These are phyloP conservation scores for Kwoniella pini DNA, from an alignment of 768 basidiomycete species.

Conservation along the genomic window DNA sequence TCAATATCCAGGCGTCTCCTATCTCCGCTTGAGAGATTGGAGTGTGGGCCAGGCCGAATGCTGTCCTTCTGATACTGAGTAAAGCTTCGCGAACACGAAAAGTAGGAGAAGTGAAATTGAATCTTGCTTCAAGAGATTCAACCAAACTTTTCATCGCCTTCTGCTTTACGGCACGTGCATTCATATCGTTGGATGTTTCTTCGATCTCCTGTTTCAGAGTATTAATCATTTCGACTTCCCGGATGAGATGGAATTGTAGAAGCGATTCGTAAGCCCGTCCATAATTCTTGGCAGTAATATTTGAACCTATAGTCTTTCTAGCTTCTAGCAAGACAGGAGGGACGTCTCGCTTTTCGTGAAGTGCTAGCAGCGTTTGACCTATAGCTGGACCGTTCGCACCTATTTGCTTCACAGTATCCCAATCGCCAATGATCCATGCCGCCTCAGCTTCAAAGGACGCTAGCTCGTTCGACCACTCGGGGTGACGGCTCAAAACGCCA, in stretches of 20 bases:
- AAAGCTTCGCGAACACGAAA: conserved; percentile 87
- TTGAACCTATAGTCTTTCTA: conserved; percentile 70
- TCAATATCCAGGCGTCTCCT: conserved; percentile 83
- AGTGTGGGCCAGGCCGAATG: conserved; percentile 59
- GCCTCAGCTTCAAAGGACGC: conserved; percentile 87
- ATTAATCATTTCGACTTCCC: conserved; percentile 71
- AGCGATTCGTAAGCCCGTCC: conserved; percentile 83
- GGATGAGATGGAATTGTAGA: conserved; percentile 77
- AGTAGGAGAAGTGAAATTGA: conserved; percentile 77
- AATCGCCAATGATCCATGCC: conserved; percentile 94
- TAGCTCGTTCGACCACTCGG: conserved; percentile 75
- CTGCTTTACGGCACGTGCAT: conserved; percentile 31
- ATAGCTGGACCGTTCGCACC: conserved; percentile 59
- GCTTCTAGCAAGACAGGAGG: conserved; percentile 55
- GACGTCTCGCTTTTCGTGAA: conserved; percentile 62
- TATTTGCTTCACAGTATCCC: conserved; percentile 73
- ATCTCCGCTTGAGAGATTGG: conserved; percentile 59
- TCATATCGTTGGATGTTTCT: conserved; percentile 34
- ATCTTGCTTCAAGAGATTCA: conserved; percentile 63
- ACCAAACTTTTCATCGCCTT: conserved; percentile 59
- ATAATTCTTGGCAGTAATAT: conserved; percentile 79
- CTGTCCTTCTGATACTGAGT: conserved; percentile 83
- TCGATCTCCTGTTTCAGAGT: conserved; percentile 54
- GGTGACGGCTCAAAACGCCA: conserved; percentile 78
- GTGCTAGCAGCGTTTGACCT: conserved; percentile 75